A percentile compares a stretch with the other conserved stretches of the same genome.
These are phyloP conservation scores for Chamaecyparis obtusa DNA, from an alignment of 75 land plant genomes.

Conservation along the genomic window DNA sequence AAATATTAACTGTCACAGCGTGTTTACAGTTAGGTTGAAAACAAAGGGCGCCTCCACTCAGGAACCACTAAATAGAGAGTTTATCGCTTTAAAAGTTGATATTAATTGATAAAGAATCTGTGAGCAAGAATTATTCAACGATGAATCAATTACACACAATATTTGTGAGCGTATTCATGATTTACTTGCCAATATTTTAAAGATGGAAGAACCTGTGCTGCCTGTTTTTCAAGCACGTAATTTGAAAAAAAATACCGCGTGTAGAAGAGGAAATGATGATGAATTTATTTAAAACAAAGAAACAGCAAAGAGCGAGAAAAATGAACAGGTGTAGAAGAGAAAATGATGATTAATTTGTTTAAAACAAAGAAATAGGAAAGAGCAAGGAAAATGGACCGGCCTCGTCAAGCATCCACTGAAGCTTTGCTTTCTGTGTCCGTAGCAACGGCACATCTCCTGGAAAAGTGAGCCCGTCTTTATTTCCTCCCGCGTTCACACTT, in stretches of 20 bases:
- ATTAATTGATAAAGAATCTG: not conserved
- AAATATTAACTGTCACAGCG: no score
- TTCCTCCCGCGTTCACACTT: no score
- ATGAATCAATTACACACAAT: no score
- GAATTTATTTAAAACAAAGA: not conserved
- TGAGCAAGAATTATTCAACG: no score
- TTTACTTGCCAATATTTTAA: not conserved
- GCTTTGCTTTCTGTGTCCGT: constrained; percentile 27
- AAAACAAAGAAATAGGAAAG: not conserved
- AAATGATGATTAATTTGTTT: not conserved
- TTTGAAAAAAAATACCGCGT: not conserved
- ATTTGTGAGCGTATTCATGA: no score
- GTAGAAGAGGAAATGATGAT: not conserved
- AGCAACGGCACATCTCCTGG: no score
- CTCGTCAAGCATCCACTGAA: constrained; percentile 85
- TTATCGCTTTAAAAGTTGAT: not conserved
- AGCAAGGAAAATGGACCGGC: constrained; percentile 26
- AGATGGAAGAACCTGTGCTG: not conserved
- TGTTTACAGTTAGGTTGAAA: no score
- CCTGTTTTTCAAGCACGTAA: not conserved
- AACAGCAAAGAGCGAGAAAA: not conserved
- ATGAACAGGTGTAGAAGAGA: constrained; percentile 11
- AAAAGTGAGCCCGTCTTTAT: no score
- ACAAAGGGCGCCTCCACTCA: not conserved
- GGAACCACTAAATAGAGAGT: constrained; percentile 11